A percentile compares a stretch with the other conserved stretches of the same genome.
Conservation (phyloP, 768 basidiomycete genomes). For the Termitomyces heimii region DNA sequence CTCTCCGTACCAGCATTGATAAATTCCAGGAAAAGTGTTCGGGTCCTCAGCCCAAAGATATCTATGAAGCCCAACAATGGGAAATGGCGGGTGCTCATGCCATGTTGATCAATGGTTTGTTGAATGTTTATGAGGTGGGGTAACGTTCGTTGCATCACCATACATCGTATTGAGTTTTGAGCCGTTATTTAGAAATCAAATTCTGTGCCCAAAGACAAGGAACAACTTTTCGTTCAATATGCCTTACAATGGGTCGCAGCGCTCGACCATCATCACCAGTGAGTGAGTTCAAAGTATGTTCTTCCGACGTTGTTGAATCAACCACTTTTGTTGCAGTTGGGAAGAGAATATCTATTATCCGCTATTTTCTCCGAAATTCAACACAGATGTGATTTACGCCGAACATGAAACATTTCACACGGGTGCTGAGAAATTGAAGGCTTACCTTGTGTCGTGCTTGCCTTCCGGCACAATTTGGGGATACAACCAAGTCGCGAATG, state of each 20-base stretch:
- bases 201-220: conserved; percentile 3
- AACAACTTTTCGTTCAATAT: conserved; percentile 12
- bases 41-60: conserved; percentile 12
- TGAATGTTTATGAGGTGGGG: conserved; percentile 13
- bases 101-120: conserved; percentile 12
- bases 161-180: not conserved
- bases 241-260: conserved; percentile 14
- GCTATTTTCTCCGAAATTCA: conserved; percentile 14
- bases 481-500: conserved; percentile 8
- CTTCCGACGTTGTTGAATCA: not conserved
- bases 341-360: conserved; percentile 15
- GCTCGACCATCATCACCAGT: conserved; percentile 16
- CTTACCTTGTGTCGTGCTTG: conserved; percentile 16
- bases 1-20: conserved; percentile 9
- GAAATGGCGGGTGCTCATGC: conserved; percentile 16
- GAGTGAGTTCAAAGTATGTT: not conserved
- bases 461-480: conserved; percentile 15
- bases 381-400: conserved; percentile 11
- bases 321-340: conserved; percentile 8
- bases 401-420: conserved; percentile 15
- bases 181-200: conserved; percentile 3
- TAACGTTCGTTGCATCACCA: not conserved
- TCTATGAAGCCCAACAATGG: conserved; percentile 15
- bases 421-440: conserved; percentile 11
- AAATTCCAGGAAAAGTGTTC: conserved; percentile 5